Evolutionary conservation across 768 basidiomycete genomes (phyloP), one percentile per base, ranked within the genome.

Genomic region (Panellus pusillus): DNA sequence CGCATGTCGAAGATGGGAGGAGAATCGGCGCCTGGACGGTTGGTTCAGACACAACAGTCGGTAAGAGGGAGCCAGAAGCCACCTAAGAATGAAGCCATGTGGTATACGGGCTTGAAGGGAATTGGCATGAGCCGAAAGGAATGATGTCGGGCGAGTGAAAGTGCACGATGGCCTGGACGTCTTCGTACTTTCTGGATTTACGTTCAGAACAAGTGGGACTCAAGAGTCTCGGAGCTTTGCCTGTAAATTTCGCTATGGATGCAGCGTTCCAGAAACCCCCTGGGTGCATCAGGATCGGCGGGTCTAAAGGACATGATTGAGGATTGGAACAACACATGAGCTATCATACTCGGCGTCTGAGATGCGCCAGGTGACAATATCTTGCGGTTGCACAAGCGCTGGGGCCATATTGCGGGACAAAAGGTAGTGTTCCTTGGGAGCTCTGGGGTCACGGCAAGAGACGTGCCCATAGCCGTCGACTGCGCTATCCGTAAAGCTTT

Each of bases 191-290:
- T 35, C 59, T 61, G 36, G 7, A 14, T 19, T 24, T 2, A 27
- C 24, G 17, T 40, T 48, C 18, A 47, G 32, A 18, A 19, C 4
- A 1, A 19, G 0, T 2, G 18, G 15, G 37, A 46, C 40, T 9
- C 4, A 31, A 14, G 6, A 0, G n/a, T n/a, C n/a, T 1, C 29
- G 5, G 11, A 39, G 6, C 11, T n/a, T 17, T 29, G 15, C 59
- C 59, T 53, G 39, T 61, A 61, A 36, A 61, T 61, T 38, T 61
- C 59, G 38, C 59, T 61, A 44, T 61, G 59, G n/a, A 61, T 61
- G n/a, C 52, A 61, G 18, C 59, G 51, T 36, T 61, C 59, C 1
- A 61, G 42, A n/a, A 61, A 61, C 7, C 59, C 55, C 9, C 52
- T 47, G 6, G 54, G 59, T 20, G 59, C 50, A 39, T 54, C 44